Percentiles rank a stretch among this genome's conserved stretches.
Conservation (phyloP, 2,329 filamentous ascomycete genomes). For the Pseudogymnoascus sp. region DNA sequence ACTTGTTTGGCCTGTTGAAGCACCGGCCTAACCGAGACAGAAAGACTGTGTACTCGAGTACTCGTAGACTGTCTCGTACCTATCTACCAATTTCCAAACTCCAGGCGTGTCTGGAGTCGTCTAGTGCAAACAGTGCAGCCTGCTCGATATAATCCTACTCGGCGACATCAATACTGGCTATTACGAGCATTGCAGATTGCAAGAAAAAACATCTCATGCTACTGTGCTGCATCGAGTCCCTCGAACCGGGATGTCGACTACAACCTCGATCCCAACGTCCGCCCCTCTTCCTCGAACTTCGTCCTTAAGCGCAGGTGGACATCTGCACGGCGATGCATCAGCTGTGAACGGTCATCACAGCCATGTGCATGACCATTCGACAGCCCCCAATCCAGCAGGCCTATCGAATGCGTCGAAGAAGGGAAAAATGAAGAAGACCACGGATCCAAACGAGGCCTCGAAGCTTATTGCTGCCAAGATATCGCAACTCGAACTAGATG, state of each 20-base stretch:
- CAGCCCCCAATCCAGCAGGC: conserved; percentile 39
- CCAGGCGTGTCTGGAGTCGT: conserved; percentile 7
- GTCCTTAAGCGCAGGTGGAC: conserved; percentile 24
- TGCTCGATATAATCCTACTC: neutral
- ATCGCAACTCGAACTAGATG: conserved; percentile 89
- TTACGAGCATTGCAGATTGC: neutral
- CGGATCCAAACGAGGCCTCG: conserved; percentile 82
- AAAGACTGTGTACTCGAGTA: conserved; percentile 10
- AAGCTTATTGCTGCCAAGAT: conserved; percentile 91
- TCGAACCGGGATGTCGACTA: conserved; percentile 27
- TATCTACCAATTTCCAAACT: conserved; percentile 10
- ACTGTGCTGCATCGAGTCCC: conserved; percentile 1
- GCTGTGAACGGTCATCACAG: conserved; percentile 29
- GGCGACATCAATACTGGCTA: conserved; percentile 2
- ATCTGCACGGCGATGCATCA: conserved; percentile 23
- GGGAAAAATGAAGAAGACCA: conserved; percentile 73
- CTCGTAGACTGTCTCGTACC: conserved; percentile 8
- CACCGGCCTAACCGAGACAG: conserved; percentile 10
- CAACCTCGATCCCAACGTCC: conserved; percentile 33
- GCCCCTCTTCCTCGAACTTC: conserved; percentile 25
- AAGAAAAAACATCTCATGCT: conserved; percentile 3
- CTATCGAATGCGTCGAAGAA: conserved; percentile 59
- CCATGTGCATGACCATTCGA: conserved; percentile 35
- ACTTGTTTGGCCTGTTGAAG: conserved; percentile 4
- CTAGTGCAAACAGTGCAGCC: conserved; percentile 9